Evolutionary conservation across 2,329 filamentous ascomycete species (phyloP).

Genomic region (Neopestalotiopsis sp.): DNA sequence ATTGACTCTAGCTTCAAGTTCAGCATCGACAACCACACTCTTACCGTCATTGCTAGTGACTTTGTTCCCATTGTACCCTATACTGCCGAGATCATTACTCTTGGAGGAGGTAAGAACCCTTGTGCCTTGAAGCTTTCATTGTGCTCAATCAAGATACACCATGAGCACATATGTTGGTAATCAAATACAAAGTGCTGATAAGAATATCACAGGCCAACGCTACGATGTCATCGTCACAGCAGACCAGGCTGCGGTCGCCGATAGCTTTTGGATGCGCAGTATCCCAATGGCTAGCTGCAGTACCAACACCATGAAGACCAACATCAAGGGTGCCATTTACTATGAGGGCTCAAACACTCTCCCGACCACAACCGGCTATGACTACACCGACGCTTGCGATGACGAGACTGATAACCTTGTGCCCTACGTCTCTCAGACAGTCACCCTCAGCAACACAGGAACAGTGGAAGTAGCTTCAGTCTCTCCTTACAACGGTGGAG

Average conservation of each 20-base stretch:
- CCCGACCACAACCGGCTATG: constrained; percentile 25
- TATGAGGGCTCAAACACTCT: constrained; percentile 37
- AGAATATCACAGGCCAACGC: constrained; percentile 39
- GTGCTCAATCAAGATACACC: background rate
- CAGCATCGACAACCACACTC: constrained; percentile 59
- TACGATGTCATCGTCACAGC: constrained; percentile 54
- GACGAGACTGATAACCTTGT: constrained; percentile 39
- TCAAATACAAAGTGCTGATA: constrained; percentile 17
- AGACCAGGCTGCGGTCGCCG: constrained; percentile 36
- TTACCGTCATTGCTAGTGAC: constrained; percentile 64
- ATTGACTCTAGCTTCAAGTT: constrained; percentile 53
- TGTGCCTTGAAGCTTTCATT: background rate
- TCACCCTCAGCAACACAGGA: constrained; percentile 32
- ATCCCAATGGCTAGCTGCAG: constrained; percentile 49
- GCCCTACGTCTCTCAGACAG: constrained; percentile 40
- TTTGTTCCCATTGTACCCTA: constrained; percentile 64
- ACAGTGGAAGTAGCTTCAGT: constrained; percentile 34
- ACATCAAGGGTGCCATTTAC: constrained; percentile 56
- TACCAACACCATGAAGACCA: constrained; percentile 42
- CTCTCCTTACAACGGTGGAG: constrained; percentile 30
- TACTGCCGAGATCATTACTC: constrained; percentile 47
- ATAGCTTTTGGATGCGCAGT: constrained; percentile 56
- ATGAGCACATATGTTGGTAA: no score
- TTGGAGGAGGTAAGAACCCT: constrained; percentile 31
- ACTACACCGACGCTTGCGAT: constrained; percentile 35